A percentile compares a stretch with the other conserved stretches of the same genome.
phyloP scores from a whole-genome alignment of 2,329 filamentous ascomycete genomes.

The Paramyrothecium sp. region DNA sequence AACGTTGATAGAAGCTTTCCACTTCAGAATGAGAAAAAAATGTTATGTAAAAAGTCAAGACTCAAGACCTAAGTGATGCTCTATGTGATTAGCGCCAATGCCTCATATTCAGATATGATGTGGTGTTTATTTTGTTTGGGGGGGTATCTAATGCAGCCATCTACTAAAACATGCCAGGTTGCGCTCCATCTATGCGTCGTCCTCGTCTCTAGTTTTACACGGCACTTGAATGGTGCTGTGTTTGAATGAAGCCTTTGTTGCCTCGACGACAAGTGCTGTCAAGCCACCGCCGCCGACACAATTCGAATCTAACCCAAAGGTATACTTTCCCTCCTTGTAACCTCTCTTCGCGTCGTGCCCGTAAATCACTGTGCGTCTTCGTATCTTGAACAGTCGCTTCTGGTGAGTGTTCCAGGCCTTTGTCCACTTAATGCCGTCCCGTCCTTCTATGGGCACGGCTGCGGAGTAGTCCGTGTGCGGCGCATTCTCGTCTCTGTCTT shows the following conservation, averaged over 20 bases:
- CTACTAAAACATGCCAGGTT: neutral
- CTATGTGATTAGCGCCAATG: too few species aligned
- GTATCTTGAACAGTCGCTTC: slow-evolving; percentile 21
- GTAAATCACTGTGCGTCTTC: slow-evolving; percentile 72
- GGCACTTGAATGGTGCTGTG: slow-evolving; percentile 39
- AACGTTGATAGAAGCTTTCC: too few species aligned
- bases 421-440: slow-evolving; percentile 64
- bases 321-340: slow-evolving; percentile 61
- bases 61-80: too few species aligned
- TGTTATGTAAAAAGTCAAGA: too few species aligned
- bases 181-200: neutral
- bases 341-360: slow-evolving; percentile 81
- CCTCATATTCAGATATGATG: too few species aligned
- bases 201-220: slow-evolving; percentile 26
- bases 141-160: neutral
- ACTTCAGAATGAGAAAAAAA: too few species aligned
- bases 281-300: slow-evolving; percentile 76
- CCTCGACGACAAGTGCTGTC: slow-evolving; percentile 74
- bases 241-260: slow-evolving; percentile 28
- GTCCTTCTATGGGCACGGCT: slow-evolving; percentile 37
- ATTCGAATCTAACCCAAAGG: slow-evolving; percentile 81
- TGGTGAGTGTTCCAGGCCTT: slow-evolving; percentile 59
- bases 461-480: slow-evolving; percentile 25
- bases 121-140: neutral
- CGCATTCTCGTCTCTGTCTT: slow-evolving; percentile 16